These are phyloP conservation scores for Pythium guiyangense DNA, from an alignment of 352 stramenopile species.

Conservation along the genomic window DNA sequence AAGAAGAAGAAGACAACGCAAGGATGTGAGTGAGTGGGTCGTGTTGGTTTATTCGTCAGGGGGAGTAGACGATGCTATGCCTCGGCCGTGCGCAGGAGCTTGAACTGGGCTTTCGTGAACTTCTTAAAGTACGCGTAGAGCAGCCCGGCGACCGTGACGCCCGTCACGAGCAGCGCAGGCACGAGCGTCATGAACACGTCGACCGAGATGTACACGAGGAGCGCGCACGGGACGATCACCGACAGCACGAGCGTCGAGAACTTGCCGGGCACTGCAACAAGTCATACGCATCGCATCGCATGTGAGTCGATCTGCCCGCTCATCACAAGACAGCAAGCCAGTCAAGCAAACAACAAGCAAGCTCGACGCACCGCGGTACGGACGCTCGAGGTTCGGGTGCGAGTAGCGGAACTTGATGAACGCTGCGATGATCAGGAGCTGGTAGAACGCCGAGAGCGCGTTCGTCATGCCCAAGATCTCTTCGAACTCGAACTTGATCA, in stretches of 20 bases:
- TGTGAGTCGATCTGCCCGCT: too few relatives aligned
- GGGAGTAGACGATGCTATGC: conserved; percentile 10
- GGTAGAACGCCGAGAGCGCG: conserved; percentile 81
- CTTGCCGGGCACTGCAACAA: conserved; percentile 26
- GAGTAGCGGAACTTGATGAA: conserved; percentile 87
- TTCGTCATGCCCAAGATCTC: conserved; percentile 87
- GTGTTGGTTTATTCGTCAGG: background rate
- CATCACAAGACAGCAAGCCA: too few relatives aligned
- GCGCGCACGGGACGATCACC: conserved; percentile 25
- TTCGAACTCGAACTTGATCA: conserved; percentile 65
- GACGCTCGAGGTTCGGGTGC: conserved; percentile 29
- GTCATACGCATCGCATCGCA: background rate
- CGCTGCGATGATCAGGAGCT: conserved; percentile 85
- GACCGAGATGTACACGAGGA: conserved; percentile 43
- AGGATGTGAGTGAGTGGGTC: background rate
- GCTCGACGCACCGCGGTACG: conserved; percentile 25
- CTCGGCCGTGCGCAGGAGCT: conserved; percentile 11
- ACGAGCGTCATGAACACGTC: conserved; percentile 41
- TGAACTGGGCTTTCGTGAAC: conserved; percentile 41
- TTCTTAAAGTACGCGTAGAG: conserved; percentile 37
- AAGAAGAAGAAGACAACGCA: background rate
- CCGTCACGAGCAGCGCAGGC: conserved; percentile 33
- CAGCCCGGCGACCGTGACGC: conserved; percentile 28
- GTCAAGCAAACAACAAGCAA: too few relatives aligned
- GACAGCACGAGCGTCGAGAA: conserved; percentile 21